Percentiles rank a stretch among this genome's conserved stretches.
Evolutionary conservation across 345 rosid species (phyloP).

Genomic region (Eucalyptus shirleyi): DNA sequence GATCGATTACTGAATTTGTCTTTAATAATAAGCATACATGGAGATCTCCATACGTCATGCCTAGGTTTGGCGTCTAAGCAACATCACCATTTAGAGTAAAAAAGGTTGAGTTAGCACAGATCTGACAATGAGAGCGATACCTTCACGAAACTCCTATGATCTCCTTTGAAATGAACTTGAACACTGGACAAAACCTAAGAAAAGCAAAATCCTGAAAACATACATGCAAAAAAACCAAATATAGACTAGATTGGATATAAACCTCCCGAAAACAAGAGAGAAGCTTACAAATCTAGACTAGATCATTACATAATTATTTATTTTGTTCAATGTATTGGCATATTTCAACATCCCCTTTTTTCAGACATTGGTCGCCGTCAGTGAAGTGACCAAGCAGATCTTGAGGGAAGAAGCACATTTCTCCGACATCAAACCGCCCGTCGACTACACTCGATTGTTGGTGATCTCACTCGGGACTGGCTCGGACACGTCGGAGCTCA

Average conservation of each 20-base stretch:
- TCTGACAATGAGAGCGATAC: neutral
- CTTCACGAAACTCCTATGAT: neutral
- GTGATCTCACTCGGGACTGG: constrained; percentile 71
- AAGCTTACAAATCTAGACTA: neutral
- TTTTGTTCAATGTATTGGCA: neutral
- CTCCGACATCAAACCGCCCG: constrained; percentile 6
- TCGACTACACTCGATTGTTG: constrained; percentile 33
- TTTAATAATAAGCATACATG: too few species aligned
- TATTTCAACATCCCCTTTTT: neutral
- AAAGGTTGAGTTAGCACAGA: rapidly evolving
- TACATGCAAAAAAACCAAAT: neutral
- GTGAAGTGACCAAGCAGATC: constrained; percentile 46
- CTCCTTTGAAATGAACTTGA: neutral
- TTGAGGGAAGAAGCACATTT: constrained; percentile 32
- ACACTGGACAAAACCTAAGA: neutral
- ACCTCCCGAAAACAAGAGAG: neutral
- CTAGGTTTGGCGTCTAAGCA: rapidly evolving
- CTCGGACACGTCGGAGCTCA: constrained; percentile 7
- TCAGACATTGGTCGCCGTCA: constrained; percentile 58
- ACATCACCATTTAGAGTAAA: neutral
- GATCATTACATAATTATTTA: neutral
- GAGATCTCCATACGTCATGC: neutral
- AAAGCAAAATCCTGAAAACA: neutral
- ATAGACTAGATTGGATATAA: neutral
- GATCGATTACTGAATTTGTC: rapidly evolving